Conservation (phyloP, 2,329 filamentous ascomycete genomes). For the Pseudogymnoascus pannorum region DNA sequence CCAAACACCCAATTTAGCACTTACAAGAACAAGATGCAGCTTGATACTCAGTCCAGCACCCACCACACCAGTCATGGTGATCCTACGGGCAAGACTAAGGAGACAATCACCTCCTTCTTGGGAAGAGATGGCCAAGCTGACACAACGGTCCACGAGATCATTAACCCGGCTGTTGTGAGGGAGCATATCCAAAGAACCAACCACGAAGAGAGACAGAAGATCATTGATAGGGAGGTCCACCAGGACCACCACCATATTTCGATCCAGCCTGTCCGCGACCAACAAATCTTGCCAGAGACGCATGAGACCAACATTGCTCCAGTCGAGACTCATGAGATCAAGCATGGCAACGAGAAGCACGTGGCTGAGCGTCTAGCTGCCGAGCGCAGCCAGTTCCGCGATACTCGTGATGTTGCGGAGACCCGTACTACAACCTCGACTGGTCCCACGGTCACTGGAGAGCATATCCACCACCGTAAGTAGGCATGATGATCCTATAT, state of each 20-base stretch:
- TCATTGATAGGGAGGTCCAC: constrained; percentile 61
- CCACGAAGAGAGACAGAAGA: constrained; percentile 55
- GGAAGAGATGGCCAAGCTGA: constrained; percentile 56
- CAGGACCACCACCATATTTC: constrained; percentile 67
- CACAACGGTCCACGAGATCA: constrained; percentile 61
- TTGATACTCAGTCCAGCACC: constrained; percentile 4
- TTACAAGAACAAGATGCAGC: constrained; percentile 4
- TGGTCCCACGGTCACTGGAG: constrained; percentile 46
- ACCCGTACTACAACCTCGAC: constrained; percentile 42
- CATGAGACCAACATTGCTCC: constrained; percentile 52
- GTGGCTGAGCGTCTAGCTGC: constrained; percentile 40
- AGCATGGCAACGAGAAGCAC: constrained; percentile 49
- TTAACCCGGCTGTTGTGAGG: constrained; percentile 52
- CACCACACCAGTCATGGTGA: constrained; percentile 4
- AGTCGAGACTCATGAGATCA: constrained; percentile 53
- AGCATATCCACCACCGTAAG: constrained; percentile 53
- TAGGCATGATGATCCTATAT: constrained; percentile 19
- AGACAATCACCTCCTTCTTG: constrained; percentile 54
- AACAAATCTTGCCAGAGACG: constrained; percentile 50
- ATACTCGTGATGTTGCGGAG: constrained; percentile 39
- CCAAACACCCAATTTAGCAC: constrained; percentile 11
- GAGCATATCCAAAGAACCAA: constrained; percentile 53
- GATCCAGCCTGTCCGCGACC: constrained; percentile 54
- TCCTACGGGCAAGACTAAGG: constrained; percentile 57
- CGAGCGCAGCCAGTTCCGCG: constrained; percentile 48